Percentiles rank a stretch among this genome's conserved stretches.
Conservation (phyloP, 2,329 filamentous ascomycete genomes). For the Pseudogymnoascus destructans region DNA sequence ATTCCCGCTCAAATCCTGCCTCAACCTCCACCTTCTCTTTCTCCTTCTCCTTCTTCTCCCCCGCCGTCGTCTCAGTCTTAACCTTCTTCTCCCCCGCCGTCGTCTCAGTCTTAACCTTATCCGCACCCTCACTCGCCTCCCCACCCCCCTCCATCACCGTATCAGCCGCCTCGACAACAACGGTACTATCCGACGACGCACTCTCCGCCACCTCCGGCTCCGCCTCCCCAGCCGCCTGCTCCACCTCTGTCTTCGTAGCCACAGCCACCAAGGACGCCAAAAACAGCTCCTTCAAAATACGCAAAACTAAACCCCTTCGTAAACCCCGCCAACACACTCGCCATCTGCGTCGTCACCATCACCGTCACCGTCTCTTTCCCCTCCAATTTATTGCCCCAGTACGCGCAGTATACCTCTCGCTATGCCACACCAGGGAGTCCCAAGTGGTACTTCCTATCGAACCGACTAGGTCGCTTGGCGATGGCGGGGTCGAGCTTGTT, state of each 20-base stretch:
- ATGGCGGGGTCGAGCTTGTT: slow-evolving; percentile 55
- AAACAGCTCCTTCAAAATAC: slow-evolving; percentile 59
- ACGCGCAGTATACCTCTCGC: slow-evolving; percentile 45
- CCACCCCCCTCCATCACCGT: not conserved
- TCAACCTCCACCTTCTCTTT: not conserved
- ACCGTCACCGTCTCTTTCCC: slow-evolving; percentile 43
- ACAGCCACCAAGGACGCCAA: slow-evolving; percentile 50
- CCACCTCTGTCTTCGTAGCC: slow-evolving; percentile 16
- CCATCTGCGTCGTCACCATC: slow-evolving; percentile 48
- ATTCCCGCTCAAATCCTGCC: not conserved
- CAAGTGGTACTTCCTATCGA: slow-evolving; percentile 56
- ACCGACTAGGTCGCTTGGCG: slow-evolving; percentile 50
- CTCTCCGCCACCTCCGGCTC: slow-evolving; percentile 16
- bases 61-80: not conserved
- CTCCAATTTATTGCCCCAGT: slow-evolving; percentile 46
- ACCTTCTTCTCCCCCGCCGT: not conserved
- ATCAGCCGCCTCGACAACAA: not conserved
- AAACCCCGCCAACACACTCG: slow-evolving; percentile 44
- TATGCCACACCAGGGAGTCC: slow-evolving; percentile 42
- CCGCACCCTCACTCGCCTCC: not conserved
- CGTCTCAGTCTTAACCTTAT: not conserved
- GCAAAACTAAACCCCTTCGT: slow-evolving; percentile 56
- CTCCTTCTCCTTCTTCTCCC: not conserved
- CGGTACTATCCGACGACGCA: not conserved
- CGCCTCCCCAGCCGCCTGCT: slow-evolving; percentile 15